These are phyloP conservation scores for Sporothrix humicola DNA, from an alignment of 2,329 filamentous ascomycete genomes.

Conservation along the genomic window DNA sequence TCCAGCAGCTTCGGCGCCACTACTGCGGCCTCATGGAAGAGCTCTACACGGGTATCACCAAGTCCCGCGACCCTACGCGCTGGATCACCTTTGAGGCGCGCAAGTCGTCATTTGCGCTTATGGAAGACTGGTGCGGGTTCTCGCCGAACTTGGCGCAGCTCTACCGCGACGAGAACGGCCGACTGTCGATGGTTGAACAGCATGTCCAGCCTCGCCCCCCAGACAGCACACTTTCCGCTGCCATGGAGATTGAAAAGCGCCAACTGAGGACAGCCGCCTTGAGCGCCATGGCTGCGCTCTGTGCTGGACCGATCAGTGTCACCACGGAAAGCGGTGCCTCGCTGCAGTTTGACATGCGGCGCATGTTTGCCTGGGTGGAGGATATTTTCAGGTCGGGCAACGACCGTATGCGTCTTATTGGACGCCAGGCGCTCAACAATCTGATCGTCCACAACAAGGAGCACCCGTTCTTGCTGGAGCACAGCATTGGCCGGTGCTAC, in stretches of 20 bases:
- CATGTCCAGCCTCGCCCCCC: conserved; percentile 62
- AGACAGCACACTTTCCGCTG: conserved; percentile 74
- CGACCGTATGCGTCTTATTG: conserved; percentile 89
- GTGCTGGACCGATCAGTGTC: conserved; percentile 82
- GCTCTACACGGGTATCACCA: conserved; percentile 88
- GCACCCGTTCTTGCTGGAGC: conserved; percentile 81
- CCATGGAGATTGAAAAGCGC: conserved; percentile 96
- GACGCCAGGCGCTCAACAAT: conserved; percentile 85
- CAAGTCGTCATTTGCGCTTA: conserved; percentile 92
- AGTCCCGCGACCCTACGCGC: conserved; percentile 79
- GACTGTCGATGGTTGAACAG: conserved; percentile 75
- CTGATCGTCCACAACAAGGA: conserved; percentile 90
- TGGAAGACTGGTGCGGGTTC: conserved; percentile 99
- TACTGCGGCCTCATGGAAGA: conserved; percentile 95
- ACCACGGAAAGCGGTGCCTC: conserved; percentile 86
- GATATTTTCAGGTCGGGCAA: conserved; percentile 91
- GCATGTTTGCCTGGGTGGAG: conserved; percentile 95
- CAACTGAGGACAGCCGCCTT: conserved; percentile 88
- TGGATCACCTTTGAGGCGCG: conserved; percentile 98
- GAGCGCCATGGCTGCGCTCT: conserved; percentile 93
- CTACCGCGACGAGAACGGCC: conserved; percentile 83
- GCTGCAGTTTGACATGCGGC: conserved; percentile 87
- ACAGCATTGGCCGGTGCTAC: conserved; percentile 92
- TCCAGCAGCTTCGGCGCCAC: conserved; percentile 87
- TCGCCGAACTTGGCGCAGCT: conserved; percentile 89